Evolutionary conservation across 257 asterid species (phyloP).

Genomic region (Salvia miltiorrhiza): DNA sequence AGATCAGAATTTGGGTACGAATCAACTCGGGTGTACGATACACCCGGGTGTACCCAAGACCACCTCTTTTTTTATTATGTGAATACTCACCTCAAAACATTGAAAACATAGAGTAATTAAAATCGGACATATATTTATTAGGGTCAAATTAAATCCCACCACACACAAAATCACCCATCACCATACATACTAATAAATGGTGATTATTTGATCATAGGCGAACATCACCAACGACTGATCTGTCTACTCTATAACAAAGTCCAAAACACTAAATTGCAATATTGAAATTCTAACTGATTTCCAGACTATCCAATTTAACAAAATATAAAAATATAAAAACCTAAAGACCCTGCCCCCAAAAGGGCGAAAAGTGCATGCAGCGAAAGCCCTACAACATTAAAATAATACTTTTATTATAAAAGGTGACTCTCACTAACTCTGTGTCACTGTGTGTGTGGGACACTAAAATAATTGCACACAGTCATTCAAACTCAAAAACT

Average conservation of each 20-base stretch:
- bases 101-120: background rate
- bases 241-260: background rate
- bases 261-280: background rate
- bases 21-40: too few species aligned
- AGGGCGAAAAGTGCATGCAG: conserved; percentile 27
- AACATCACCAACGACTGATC: background rate
- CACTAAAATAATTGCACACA: conserved; percentile 45
- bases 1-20: too few species aligned
- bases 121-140: background rate
- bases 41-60: too few species aligned
- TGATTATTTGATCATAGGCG: background rate
- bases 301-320: background rate
- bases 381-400: conserved; percentile 3
- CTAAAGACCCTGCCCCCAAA: conserved; percentile 15
- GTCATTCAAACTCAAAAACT: background rate
- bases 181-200: background rate
- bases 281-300: background rate
- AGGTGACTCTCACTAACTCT: too few species aligned
- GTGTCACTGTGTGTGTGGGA: conserved; percentile 28
- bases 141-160: background rate
- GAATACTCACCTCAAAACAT: background rate
- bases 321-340: background rate
- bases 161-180: too few species aligned
- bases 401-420: conserved; percentile 24
- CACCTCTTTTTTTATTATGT: too few species aligned